Conservation (phyloP, 345 rosid genomes). For the Mangifera indica region DNA sequence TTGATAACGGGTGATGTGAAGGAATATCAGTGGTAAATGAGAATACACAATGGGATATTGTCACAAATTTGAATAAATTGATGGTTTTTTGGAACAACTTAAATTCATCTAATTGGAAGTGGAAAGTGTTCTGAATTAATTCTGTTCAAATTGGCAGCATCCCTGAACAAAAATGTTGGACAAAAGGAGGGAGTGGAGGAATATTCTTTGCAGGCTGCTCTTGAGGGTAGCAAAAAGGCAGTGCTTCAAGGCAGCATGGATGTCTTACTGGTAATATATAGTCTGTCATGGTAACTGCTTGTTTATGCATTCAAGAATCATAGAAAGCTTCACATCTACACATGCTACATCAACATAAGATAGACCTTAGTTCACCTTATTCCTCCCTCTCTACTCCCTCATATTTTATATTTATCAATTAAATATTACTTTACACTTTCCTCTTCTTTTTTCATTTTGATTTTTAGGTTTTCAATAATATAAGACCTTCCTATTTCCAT, state of each 20-base stretch:
- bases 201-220: constrained; percentile 52
- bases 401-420: background rate
- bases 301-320: constrained; percentile 9
- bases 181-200: constrained; percentile 64
- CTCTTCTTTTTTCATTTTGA: background rate
- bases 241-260: constrained; percentile 87
- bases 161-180: constrained; percentile 50
- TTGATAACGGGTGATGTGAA: background rate
- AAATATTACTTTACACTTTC: background rate
- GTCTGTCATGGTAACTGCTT: constrained; percentile 2
- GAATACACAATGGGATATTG: background rate
- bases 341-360: background rate
- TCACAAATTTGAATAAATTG: background rate
- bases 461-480: background rate
- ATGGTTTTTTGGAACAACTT: constrained; percentile 9
- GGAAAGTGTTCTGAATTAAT: constrained; percentile 15
- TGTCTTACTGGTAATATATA: constrained; percentile 62
- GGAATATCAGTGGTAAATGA: constrained; percentile 7
- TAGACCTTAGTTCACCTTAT: background rate
- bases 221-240: constrained; percentile 71
- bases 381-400: background rate
- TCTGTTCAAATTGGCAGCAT: constrained; percentile 47
- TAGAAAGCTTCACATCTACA: constrained; percentile 1
- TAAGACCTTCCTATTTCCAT: background rate
- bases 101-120: constrained; percentile 15